Conservation (phyloP, 768 basidiomycete species). For the Collybia sordida region DNA sequence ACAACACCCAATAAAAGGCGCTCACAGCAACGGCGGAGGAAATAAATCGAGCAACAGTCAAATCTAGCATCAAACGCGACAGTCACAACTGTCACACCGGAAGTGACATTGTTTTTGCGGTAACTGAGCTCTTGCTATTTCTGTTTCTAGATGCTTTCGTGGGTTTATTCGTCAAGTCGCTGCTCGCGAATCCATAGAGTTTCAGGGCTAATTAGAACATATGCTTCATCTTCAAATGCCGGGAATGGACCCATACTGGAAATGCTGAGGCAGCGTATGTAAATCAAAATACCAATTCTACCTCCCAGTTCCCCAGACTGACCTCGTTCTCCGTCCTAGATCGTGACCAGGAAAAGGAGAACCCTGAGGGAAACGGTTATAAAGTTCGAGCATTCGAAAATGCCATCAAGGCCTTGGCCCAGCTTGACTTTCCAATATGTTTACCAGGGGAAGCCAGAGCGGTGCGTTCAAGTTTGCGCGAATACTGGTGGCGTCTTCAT, state of each 20-base stretch:
- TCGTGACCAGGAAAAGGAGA: slow-evolving; percentile 41
- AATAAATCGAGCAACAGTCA: neutral
- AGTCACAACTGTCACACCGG: slow-evolving; percentile 9
- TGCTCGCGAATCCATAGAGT: slow-evolving; percentile 8
- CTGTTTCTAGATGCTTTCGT: slow-evolving; percentile 2
- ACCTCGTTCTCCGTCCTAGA: slow-evolving; percentile 25
- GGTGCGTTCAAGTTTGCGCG: neutral
- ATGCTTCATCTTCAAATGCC: slow-evolving; percentile 2
- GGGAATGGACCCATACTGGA: slow-evolving; percentile 28
- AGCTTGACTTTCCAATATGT: slow-evolving; percentile 40
- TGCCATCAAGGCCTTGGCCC: slow-evolving; percentile 43
- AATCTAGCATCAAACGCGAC: slow-evolving; percentile 11
- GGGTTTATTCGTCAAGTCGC: slow-evolving; percentile 3
- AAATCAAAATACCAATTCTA: neutral
- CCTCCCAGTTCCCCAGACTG: neutral
- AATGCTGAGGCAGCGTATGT: slow-evolving; percentile 42
- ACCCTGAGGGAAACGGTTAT: slow-evolving; percentile 36
- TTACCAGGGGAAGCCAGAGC: slow-evolving; percentile 34
- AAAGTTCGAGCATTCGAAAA: slow-evolving; percentile 50
- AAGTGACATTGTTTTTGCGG: slow-evolving; percentile 1
- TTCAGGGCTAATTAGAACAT: slow-evolving; percentile 1
- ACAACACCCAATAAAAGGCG: neutral
- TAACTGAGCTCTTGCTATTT: no score
- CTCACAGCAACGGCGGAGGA: neutral
- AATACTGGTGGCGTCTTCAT: neutral